Conservation (phyloP, 2,329 filamentous ascomycete species). For the Penicillium vulpinum region DNA sequence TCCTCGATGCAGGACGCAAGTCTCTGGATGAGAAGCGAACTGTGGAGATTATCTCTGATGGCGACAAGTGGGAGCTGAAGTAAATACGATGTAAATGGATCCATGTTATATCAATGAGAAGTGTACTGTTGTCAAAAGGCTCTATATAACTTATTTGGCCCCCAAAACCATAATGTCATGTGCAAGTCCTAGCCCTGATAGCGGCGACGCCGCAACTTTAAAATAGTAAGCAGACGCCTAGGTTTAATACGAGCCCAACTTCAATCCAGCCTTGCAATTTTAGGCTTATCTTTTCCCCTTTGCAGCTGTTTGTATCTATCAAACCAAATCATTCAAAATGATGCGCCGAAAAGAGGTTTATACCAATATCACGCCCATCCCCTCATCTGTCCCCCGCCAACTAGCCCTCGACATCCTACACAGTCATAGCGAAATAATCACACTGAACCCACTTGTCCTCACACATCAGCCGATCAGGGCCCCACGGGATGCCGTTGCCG, state of each 20-base stretch:
- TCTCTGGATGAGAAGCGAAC: slow-evolving; percentile 81
- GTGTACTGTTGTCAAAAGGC: background rate
- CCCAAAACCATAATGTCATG: background rate
- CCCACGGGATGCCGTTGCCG: slow-evolving; percentile 64
- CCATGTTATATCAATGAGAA: background rate
- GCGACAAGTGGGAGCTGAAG: slow-evolving; percentile 63
- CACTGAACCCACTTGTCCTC: slow-evolving; percentile 79
- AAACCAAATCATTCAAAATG: slow-evolving; percentile 7
- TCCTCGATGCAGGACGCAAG: slow-evolving; percentile 79
- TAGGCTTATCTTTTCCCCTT: background rate
- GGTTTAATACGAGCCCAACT: background rate
- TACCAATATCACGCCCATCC: slow-evolving; percentile 76
- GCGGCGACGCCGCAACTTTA: background rate
- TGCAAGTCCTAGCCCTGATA: background rate
- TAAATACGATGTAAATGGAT: slow-evolving; percentile 28
- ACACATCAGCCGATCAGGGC: slow-evolving; percentile 68
- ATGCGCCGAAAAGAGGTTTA: slow-evolving; percentile 22
- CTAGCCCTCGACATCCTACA: slow-evolving; percentile 75
- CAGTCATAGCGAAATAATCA: slow-evolving; percentile 79
- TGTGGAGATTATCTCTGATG: slow-evolving; percentile 63
- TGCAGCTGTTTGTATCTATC: background rate
- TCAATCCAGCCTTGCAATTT: background rate
- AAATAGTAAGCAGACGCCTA: slow-evolving; percentile 3
- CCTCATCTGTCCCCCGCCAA: slow-evolving; percentile 65
- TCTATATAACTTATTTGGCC: background rate